Evolutionary conservation across 1,284 basidiomycete species (phyloP), one percentile per base, ranked within the genome.

Genomic region (Vanrija humicola): DNA sequence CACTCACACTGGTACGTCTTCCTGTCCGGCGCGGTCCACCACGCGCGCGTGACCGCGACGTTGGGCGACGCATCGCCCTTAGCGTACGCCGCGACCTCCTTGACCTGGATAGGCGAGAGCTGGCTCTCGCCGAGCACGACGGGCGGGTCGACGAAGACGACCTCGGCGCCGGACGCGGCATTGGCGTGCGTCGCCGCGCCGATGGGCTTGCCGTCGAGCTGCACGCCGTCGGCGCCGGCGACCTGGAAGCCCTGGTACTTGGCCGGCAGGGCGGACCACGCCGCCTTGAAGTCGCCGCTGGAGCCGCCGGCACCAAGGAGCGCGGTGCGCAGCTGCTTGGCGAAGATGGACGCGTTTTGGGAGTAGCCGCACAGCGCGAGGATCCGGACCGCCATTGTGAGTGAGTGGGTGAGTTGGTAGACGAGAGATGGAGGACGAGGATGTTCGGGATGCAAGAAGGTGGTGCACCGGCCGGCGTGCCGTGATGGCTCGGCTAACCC

Each of bases 261-360:
- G 4, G 18, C 18, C 8, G 50, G 43, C 9, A 38, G 43, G 10
- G 50, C 21, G 7, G 23, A 18, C 50, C 50, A 51, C 5, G 12
- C 18, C 10, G n/a, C 40, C 19, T 9, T 9, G 40, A 18, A 18
- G 38, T 19, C 47, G 16, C 10, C 34, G 5, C 9, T 5, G 34
- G 2, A 3, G 34, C 14, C 14, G 34, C 34, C 34, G 6, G 12
- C 34, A 10, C 34, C 34, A 10, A 54, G 52, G 14, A 54, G 46
- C 7, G 51, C 49, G 10, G 29, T 7, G 73, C 82, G 66, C 54
- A 88, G 88, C 70, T 87, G 82, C 77, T 88, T 90, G 68, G 82
- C 85, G 74, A 90, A 87, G 62, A 89, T 86, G 46, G 67, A 78
- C 5, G 84, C 87, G 65, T 88, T 92, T 72, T 93, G 90, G 5